phyloP scores from a whole-genome alignment of 2,329 filamentous ascomycete genomes.

The Capronia coronata region DNA sequence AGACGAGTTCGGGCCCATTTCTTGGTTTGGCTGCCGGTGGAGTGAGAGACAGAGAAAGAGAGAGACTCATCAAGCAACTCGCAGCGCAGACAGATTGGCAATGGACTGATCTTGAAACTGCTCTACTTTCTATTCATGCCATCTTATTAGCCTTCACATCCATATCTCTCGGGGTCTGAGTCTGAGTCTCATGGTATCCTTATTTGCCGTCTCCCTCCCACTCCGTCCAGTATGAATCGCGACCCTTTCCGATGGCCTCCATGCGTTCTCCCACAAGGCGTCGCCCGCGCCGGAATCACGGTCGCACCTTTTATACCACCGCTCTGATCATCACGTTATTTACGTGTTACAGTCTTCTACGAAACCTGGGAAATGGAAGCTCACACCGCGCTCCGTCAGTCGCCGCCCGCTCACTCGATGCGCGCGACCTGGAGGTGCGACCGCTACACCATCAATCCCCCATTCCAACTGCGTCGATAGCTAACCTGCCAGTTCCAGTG shows the following conservation, averaged over 20 bases:
- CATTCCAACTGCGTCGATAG: background rate
- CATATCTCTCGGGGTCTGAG: background rate
- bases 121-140: background rate
- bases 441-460: slow-evolving; percentile 1
- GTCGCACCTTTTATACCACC: slow-evolving; percentile 23
- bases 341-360: slow-evolving; percentile 20
- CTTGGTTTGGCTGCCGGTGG: background rate
- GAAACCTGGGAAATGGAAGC: slow-evolving; percentile 6
- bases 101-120: too few relatives aligned
- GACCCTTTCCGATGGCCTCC: slow-evolving; percentile 13
- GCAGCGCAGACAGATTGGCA: too few relatives aligned
- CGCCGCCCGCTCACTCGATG: slow-evolving; percentile 15
- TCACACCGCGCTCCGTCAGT: background rate
- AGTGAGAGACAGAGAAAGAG: background rate
- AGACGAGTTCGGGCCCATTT: background rate
- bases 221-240: slow-evolving; percentile 15
- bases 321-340: slow-evolving; percentile 22
- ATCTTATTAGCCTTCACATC: background rate
- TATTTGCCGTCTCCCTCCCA: background rate
- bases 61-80: too few relatives aligned
- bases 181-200: background rate
- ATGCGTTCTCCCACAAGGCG: background rate
- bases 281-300: slow-evolving; percentile 15
- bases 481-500: slow-evolving; percentile 49
- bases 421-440: slow-evolving; percentile 23